Conservation (phyloP, 1,284 basidiomycete genomes). For the Apiotrichum gracile region DNA sequence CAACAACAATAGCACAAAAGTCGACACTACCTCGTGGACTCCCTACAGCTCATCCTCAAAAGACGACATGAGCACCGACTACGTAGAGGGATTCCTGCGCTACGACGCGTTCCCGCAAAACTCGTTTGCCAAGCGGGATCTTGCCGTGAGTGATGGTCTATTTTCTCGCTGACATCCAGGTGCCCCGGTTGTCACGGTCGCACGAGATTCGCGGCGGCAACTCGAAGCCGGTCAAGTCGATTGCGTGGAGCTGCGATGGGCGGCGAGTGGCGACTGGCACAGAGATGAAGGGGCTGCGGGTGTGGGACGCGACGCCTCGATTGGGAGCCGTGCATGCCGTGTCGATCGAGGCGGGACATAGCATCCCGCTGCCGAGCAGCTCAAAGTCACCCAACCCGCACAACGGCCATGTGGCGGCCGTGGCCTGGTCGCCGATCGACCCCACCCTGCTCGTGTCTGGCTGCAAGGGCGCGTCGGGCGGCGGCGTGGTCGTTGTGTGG, state of each 20-base stretch:
- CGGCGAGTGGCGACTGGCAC: constrained; percentile 23
- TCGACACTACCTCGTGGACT: not conserved
- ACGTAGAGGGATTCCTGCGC: constrained; percentile 12
- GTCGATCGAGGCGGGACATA: constrained; percentile 6
- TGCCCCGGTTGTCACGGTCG: constrained; percentile 17
- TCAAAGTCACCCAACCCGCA: constrained; percentile 30
- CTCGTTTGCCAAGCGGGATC: constrained; percentile 20
- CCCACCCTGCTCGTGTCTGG: constrained; percentile 34
- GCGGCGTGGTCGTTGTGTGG: constrained; percentile 33
- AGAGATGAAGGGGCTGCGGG: constrained; percentile 21
- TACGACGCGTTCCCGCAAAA: constrained; percentile 22
- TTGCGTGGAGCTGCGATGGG: constrained; percentile 30
- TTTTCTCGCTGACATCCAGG: constrained; percentile 7
- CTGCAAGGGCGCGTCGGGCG: constrained; percentile 24
- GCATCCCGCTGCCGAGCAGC: constrained; percentile 18
- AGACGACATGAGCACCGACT: not conserved
- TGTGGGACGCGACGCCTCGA: constrained; percentile 19
- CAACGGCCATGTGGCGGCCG: constrained; percentile 30
- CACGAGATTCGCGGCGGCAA: constrained; percentile 25
- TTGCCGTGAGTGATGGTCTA: constrained; percentile 14
- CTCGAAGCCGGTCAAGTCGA: constrained; percentile 18
- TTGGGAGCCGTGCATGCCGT: not conserved
- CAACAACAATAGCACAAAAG: not conserved
- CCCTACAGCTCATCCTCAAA: not conserved
- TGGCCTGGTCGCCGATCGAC: constrained; percentile 39